These are phyloP conservation scores for Brasilioporus rufonigricans DNA, from an alignment of 768 basidiomycete species.

Conservation along the genomic window DNA sequence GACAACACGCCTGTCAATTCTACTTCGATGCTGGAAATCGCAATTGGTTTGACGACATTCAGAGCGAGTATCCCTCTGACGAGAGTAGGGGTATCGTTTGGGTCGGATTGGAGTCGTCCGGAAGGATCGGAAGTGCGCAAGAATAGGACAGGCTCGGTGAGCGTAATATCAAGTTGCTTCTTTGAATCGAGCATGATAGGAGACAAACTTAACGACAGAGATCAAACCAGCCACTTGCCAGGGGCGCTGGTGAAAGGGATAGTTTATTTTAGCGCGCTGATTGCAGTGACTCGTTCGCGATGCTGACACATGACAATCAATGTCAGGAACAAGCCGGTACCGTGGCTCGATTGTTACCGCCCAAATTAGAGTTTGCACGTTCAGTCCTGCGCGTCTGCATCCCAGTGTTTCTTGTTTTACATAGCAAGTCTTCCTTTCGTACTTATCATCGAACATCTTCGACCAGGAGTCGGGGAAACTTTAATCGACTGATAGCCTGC, in stretches of 20 bases:
- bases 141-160: conserved; percentile 77
- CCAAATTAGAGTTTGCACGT: too few species aligned
- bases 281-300: not conserved
- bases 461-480: too few species aligned
- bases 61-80: conserved; percentile 67
- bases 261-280: not conserved
- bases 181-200: conserved; percentile 29
- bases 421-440: too few species aligned
- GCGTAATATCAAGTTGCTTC: conserved; percentile 51
- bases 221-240: not conserved
- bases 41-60: conserved; percentile 70
- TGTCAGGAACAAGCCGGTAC: too few species aligned
- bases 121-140: conserved; percentile 54
- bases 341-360: too few species aligned
- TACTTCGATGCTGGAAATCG: conserved; percentile 82
- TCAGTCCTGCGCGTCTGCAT: too few species aligned
- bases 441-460: not conserved
- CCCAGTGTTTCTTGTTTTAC: too few species aligned
- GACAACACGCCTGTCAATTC: conserved; percentile 68
- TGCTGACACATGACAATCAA: not conserved
- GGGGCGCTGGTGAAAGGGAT: too few species aligned
- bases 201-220: too few species aligned
- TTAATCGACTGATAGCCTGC: too few species aligned
- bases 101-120: conserved; percentile 31
- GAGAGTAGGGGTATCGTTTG: conserved; percentile 54